Base-by-base conservation (phyloP, 1,139 yeast species). In the Kluyveromyces marxianus region DNA sequence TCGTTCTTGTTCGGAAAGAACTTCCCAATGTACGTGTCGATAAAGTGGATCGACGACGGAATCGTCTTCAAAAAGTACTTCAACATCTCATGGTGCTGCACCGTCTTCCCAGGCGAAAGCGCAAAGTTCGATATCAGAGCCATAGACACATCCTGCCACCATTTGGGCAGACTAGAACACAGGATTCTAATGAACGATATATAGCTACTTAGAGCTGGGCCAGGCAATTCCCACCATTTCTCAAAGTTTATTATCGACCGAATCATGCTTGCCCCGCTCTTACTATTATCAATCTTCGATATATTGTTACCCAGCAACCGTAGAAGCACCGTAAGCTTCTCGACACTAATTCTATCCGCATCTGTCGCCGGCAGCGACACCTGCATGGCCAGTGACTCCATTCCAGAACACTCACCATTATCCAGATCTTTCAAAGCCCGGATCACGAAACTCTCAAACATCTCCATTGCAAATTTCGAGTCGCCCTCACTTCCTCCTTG, bases 161-260 rank as follows among this genome's bases (percentile, higher is more conserved):
- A 90, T 63, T 82, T 85, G 5, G 97, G 97, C 50, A 83, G 74
- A 37, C 94, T 84, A 4, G 95, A 83, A 36, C 90, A 88, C 48
- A 92, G 71, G 29, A 89, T 87, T 41, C 80, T 74, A 46, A 87
- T 68, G 63, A 92, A 92, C 44, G 81, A 82, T 39, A 84, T 75
- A 71, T 71, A 84, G 50, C 67, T 74, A 62, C 63, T 69, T 49
- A 74, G 73, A 68, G 70, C 69, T 41, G 52, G 51, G 25, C 60
- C 58, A 47, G 64, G 69, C 44, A 68, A 59, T 48, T 51, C 74
- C 56, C 81, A 71, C 94, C 96, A 88, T 48, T 73, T 70, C 54
- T 71, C 62, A 44, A 79, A 63, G 49, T 67, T 69, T 33, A 82
- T 67, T 32, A 82, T 63, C n/a, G 81, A 67, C 41, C 69, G 65